These are phyloP conservation scores for Macroventuria anomochaeta DNA, from an alignment of 2,329 filamentous ascomycete species.

Conservation along the genomic window DNA sequence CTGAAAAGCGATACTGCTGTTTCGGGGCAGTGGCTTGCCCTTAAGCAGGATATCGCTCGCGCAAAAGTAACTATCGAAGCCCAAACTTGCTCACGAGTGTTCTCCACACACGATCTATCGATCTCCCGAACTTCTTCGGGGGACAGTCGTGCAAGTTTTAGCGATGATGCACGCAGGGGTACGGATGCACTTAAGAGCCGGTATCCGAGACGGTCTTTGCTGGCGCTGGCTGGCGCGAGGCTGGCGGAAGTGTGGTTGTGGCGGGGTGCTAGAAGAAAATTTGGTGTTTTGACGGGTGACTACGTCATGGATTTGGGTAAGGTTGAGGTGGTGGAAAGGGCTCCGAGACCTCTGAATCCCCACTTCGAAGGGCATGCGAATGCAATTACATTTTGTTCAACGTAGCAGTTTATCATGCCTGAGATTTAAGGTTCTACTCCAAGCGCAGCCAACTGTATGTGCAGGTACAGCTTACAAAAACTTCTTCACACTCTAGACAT, in stretches of 20 bases:
- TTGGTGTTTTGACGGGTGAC: neutral
- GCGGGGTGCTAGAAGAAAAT: neutral
- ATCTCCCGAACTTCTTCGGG: conserved; percentile 25
- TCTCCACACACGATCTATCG: conserved; percentile 16
- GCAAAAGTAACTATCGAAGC: conserved; percentile 1
- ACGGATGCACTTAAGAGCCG: neutral
- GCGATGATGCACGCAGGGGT: neutral
- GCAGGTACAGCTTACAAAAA: no score
- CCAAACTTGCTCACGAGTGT: neutral
- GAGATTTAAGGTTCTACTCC: no score
- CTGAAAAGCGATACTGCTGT: neutral
- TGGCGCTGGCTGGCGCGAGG: neutral
- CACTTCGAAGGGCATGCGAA: neutral
- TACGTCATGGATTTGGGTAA: conserved; percentile 1
- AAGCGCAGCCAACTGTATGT: no score
- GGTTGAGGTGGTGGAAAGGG: neutral
- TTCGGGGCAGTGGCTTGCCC: neutral
- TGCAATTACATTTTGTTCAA: no score
- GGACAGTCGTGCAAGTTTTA: neutral
- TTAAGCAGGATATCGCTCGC: neutral
- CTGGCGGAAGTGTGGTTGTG: neutral
- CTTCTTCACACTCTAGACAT: no score
- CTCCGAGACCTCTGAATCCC: neutral
- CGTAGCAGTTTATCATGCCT: no score
- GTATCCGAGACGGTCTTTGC: neutral